Conservation (phyloP, 2,329 filamentous ascomycete species). For the Phialophora chinensis region DNA sequence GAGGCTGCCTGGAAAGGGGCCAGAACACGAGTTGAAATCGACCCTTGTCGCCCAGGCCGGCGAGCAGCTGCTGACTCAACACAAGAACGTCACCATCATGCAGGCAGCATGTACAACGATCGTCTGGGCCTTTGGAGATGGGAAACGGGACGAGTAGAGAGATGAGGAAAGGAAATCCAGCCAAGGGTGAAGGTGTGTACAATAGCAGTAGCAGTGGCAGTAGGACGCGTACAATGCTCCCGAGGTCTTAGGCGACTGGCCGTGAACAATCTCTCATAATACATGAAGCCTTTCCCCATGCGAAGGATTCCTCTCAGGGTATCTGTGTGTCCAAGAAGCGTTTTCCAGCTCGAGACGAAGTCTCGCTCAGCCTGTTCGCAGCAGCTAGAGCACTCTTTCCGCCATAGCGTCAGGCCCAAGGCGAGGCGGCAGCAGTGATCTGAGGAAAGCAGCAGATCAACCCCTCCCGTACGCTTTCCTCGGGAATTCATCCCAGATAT, state of each 20-base stretch:
- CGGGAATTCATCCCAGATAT: conserved; percentile 31
- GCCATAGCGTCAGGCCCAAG: background rate
- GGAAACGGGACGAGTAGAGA: background rate
- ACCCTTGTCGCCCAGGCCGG: background rate
- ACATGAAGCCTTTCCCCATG: background rate
- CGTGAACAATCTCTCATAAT: background rate
- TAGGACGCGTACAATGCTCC: background rate
- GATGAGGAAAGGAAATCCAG: background rate
- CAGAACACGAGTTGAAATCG: conserved; percentile 3
- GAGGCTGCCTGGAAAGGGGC: conserved; percentile 6
- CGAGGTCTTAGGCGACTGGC: background rate
- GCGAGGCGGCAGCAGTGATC: background rate
- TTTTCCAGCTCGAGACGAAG: background rate
- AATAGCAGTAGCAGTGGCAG: too few species aligned
- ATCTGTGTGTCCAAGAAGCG: background rate
- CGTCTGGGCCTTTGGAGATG: background rate
- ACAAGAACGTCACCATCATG: conserved; percentile 6
- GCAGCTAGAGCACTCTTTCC: background rate
- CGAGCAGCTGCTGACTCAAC: background rate
- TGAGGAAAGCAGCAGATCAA: conserved; percentile 4
- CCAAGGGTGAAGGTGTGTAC: background rate
- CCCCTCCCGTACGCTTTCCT: conserved; percentile 28
- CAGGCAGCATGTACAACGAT: background rate
- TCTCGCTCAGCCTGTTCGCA: background rate
- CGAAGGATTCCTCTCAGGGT: background rate